Evolutionary conservation across 2,329 filamentous ascomycete genomes (phyloP).

Genomic region (Shiraia bambusicola): DNA sequence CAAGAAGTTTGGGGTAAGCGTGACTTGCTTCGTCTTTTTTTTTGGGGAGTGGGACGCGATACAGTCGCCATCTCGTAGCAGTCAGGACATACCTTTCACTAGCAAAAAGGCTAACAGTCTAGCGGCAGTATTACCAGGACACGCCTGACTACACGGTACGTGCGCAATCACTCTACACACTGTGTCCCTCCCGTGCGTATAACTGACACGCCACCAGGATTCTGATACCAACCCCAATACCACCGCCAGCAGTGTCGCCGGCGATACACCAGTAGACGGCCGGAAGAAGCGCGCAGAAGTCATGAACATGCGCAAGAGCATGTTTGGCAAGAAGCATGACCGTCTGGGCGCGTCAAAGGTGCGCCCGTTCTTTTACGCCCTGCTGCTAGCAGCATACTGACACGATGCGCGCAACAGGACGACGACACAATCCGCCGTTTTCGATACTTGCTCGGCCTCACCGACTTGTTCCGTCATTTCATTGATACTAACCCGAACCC

Average conservation of each 20-base stretch:
- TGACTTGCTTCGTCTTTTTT: slow-evolving; percentile 7
- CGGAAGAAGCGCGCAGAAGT: slow-evolving; percentile 84
- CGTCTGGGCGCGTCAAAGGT: slow-evolving; percentile 90
- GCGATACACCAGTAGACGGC: slow-evolving; percentile 72
- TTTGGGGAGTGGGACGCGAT: slow-evolving; percentile 4
- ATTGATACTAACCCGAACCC: slow-evolving; percentile 97
- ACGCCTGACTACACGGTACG: slow-evolving; percentile 64
- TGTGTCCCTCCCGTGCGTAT: slow-evolving; percentile 1
- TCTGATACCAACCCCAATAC: slow-evolving; percentile 68
- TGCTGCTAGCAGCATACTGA: slow-evolving; percentile 8
- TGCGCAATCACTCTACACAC: neutral
- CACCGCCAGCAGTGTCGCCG: slow-evolving; percentile 79
- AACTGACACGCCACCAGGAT: slow-evolving; percentile 50
- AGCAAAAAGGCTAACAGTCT: slow-evolving; percentile 27
- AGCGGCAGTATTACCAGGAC: slow-evolving; percentile 53
- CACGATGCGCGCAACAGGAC: slow-evolving; percentile 59
- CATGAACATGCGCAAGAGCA: slow-evolving; percentile 84
- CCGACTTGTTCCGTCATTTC: slow-evolving; percentile 96
- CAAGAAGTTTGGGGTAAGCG: slow-evolving; percentile 40
- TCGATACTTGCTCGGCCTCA: slow-evolving; percentile 89
- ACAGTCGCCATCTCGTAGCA: neutral
- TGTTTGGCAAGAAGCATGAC: slow-evolving; percentile 94
- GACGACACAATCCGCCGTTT: slow-evolving; percentile 94
- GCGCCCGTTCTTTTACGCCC: slow-evolving; percentile 27
- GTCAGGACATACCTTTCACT: neutral